Conservation (phyloP, 2,329 filamentous ascomycete species). For the Phoma sp. region DNA sequence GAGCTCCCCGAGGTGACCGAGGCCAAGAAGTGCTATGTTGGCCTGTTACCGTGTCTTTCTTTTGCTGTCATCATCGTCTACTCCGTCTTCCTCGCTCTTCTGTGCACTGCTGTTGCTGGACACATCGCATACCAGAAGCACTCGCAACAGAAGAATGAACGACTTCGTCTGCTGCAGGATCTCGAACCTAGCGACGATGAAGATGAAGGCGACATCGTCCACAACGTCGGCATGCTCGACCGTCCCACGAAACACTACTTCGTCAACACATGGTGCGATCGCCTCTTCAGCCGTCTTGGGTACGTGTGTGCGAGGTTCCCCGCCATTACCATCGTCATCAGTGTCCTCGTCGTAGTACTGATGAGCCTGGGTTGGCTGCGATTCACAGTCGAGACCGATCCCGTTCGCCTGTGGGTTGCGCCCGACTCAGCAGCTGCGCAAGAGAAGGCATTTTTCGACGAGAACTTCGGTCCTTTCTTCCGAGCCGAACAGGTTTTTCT, state of each 20-base stretch:
- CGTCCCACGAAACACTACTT: conserved; percentile 80
- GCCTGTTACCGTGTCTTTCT: conserved; percentile 87
- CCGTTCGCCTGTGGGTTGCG: conserved; percentile 95
- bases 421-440: conserved; percentile 88
- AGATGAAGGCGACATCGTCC: conserved; percentile 85
- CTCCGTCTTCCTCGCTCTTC: conserved; percentile 72
- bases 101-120: conserved; percentile 72
- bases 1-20: conserved; percentile 78
- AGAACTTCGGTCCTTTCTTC: conserved; percentile 94
- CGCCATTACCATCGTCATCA: conserved; percentile 78
- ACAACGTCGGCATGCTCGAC: conserved; percentile 78
- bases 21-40: conserved; percentile 78
- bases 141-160: conserved; percentile 76
- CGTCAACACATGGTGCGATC: conserved; percentile 83
- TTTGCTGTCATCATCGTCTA: conserved; percentile 92
- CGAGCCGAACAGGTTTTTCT: conserved; percentile 92
- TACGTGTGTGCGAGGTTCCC: conserved; percentile 84
- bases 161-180: conserved; percentile 87
- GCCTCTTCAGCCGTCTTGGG: conserved; percentile 80
- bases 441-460: conserved; percentile 93
- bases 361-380: conserved; percentile 87
- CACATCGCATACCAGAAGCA: conserved; percentile 80
- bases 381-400: conserved; percentile 89
- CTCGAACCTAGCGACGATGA: conserved; percentile 87
- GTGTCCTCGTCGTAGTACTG: conserved; percentile 76